These are phyloP conservation scores for Tilletia walkeri DNA, from an alignment of 1,284 basidiomycete species.

Conservation along the genomic window DNA sequence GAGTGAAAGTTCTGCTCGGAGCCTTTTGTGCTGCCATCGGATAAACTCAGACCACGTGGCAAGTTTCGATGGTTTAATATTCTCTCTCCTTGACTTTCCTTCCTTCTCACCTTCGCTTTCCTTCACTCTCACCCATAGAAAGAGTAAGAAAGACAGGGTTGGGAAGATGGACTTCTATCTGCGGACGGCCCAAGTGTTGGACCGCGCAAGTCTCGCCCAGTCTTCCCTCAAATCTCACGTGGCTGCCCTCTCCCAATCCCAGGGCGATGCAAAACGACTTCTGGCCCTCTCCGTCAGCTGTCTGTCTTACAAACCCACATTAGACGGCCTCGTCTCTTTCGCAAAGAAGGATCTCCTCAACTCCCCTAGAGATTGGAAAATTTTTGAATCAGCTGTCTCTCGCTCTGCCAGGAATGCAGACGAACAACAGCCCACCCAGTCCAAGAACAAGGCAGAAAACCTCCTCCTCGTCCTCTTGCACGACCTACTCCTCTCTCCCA, in stretches of 20 bases:
- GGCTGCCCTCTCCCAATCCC: constrained; percentile 19
- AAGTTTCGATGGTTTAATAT: too few relatives aligned
- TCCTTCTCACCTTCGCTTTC: neutral
- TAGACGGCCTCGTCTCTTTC: constrained; percentile 24
- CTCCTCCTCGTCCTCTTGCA: constrained; percentile 47
- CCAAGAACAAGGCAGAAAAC: constrained; percentile 21
- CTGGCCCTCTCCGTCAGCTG: constrained; percentile 45
- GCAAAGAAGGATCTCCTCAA: neutral
- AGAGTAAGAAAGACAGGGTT: neutral
- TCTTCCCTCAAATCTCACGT: constrained; percentile 44
- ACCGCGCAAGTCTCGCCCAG: constrained; percentile 35
- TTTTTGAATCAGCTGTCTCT: neutral
- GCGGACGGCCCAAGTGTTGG: constrained; percentile 37
- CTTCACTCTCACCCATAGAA: neutral
- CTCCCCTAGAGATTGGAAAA: neutral
- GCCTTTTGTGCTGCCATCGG: too few relatives aligned
- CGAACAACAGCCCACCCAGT: neutral
- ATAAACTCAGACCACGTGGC: too few relatives aligned
- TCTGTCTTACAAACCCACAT: constrained; percentile 33
- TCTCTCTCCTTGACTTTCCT: neutral
- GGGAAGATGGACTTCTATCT: constrained; percentile 40
- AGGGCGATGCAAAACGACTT: constrained; percentile 37
- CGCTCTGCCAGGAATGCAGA: neutral
- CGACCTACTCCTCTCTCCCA: constrained; percentile 43
- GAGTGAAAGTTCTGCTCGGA: too few relatives aligned